Percentiles rank a stretch among this genome's conserved stretches.
Evolutionary conservation across 306 rosid species (phyloP).

Genomic region (Rosa chinensis): DNA sequence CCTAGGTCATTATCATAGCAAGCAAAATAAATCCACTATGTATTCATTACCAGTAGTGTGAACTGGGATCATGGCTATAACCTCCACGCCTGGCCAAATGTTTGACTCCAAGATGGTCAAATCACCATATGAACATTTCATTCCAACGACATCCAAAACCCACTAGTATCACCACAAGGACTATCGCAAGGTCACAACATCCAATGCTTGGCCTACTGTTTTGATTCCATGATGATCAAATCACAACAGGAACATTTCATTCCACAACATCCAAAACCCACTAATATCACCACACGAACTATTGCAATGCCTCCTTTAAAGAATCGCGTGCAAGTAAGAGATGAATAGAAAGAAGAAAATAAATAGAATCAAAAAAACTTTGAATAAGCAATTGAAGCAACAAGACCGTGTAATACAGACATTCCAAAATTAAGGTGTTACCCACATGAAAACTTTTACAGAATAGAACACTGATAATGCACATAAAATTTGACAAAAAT

Average conservation of each 20-base stretch:
- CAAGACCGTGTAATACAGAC: slow-evolving; percentile 13
- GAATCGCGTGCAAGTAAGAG: not conserved
- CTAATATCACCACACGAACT: not conserved
- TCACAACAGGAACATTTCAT: not conserved
- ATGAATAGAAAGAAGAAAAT: not conserved
- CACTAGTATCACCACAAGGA: not conserved
- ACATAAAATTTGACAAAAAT: slow-evolving; percentile 3
- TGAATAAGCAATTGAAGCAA: not conserved
- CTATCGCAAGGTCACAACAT: not conserved
- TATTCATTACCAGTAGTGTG: not conserved
- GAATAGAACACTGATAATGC: slow-evolving; percentile 2
- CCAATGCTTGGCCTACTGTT: not conserved
- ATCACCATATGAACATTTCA: not conserved
- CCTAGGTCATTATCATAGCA: not conserved
- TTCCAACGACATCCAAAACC: not conserved
- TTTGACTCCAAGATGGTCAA: not conserved
- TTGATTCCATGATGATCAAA: not conserved
- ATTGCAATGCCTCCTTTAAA: not conserved
- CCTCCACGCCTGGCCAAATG: not conserved
- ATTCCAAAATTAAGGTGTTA: slow-evolving; percentile 8
- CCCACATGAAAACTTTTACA: not conserved
- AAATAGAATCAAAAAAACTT: not conserved
- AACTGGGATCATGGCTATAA: not conserved
- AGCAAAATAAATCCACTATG: not conserved
- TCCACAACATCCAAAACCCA: not conserved